Base-by-base conservation (phyloP, 495 filamentous ascomycete genomes). In the Paragyromitra xinjiangensis region DNA sequence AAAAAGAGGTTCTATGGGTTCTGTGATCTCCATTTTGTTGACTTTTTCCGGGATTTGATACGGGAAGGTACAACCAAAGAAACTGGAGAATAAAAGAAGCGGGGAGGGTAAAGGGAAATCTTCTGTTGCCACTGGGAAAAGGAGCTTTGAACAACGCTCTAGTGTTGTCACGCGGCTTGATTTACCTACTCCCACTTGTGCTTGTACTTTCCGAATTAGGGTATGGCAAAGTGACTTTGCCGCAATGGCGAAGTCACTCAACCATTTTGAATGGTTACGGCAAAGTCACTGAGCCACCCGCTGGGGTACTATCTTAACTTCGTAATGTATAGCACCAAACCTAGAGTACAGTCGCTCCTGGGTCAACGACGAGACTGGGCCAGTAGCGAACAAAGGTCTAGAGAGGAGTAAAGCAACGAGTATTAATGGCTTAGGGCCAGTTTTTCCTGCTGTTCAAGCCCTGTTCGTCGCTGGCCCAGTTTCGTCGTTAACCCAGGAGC, bases 1-100 rank as follows among this genome's bases (percentile, higher is more conserved):
- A 42, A 82, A 82, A 59, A 61, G 71, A 5, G 69, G 64, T 5
- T 40, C 42, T 59, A 69, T 62, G 2, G 69, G 42, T 9, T 29
- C 42, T 50, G 68, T 53, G 2, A 37, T 58, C 22, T 12, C 65
- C 37, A 65, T 76, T 12, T 65, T 14, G 58, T 39, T 22, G 29
- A 16, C 56, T n/a, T 65, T 11, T 24, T 34, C 44, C 61, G 39
- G 2, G n/a, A 71, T 48, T 50, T 24, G 12, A 19, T 68, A 12
- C 12, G 6, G 50, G 62, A 65, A 14, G 19, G 22, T 24, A 26
- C 4, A 3, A 22, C 40, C 19, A 53, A 42, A 39, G 44, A 50
- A 63, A 29, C 37, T 7, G 37, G 22, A 34, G 39, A 68, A 16
- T 39, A 6, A 56, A 22, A 39, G 9, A 7, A 22, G 40, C 53